Conservation (phyloP, 768 basidiomycete species). For the Kwoniella heveanensis region DNA sequence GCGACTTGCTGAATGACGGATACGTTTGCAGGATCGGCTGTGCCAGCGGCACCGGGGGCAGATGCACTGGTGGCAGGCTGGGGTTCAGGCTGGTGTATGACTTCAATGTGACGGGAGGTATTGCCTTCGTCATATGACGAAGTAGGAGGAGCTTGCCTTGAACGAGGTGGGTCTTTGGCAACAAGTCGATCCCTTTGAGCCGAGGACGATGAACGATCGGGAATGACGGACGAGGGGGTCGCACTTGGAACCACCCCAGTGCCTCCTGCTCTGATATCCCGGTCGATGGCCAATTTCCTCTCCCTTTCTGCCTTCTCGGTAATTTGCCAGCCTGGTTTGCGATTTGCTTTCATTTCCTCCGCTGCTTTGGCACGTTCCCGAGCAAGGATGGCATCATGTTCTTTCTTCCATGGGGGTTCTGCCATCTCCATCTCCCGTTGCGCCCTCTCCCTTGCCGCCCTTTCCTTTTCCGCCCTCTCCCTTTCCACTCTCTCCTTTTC, state of each 20-base stretch:
- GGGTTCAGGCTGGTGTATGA: conserved; percentile 34
- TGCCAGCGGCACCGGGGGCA: neutral
- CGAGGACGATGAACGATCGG: neutral
- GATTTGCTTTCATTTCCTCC: neutral
- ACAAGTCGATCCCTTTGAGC: conserved; percentile 6
- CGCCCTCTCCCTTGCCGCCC: conserved; percentile 1
- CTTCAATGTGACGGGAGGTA: conserved; percentile 34
- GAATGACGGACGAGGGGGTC: conserved; percentile 6
- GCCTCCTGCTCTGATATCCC: conserved; percentile 19
- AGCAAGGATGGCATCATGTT: neutral
- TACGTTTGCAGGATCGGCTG: conserved; percentile 1
- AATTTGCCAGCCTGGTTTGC: neutral
- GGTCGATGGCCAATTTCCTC: neutral
- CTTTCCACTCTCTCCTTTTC: neutral
- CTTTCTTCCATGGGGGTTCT: neutral
- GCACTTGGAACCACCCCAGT: too few relatives aligned
- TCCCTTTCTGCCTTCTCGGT: neutral
- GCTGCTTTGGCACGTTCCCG: neutral
- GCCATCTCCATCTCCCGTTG: too few relatives aligned
- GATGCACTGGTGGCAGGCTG: neutral
- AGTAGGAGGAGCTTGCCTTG: neutral
- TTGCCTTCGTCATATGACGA: conserved; percentile 6
- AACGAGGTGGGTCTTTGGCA: neutral
- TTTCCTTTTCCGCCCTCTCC: conserved; percentile 11
- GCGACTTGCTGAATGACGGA: conserved; percentile 47